These are phyloP conservation scores for Cunninghamia lanceolata DNA, from an alignment of 75 land plant genomes.

Conservation along the genomic window DNA sequence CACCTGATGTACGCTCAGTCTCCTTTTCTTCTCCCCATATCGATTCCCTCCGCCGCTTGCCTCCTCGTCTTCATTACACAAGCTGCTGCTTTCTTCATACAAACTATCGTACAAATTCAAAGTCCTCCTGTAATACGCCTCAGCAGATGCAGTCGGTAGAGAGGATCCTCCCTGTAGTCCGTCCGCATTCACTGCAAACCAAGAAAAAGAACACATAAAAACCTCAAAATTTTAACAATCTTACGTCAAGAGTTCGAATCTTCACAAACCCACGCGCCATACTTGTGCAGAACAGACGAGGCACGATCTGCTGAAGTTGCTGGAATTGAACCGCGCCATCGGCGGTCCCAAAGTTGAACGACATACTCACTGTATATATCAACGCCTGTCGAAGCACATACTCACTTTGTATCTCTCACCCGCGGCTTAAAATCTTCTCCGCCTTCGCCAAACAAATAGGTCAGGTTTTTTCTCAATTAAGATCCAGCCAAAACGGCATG, in stretches of 20 bases:
- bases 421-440: not conserved
- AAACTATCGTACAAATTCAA: not conserved
- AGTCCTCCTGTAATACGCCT: not conserved
- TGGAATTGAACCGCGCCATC: not conserved
- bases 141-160: not conserved
- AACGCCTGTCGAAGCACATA: not conserved
- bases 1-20: slow-evolving; percentile 10
- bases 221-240: not conserved
- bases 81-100: not conserved
- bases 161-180: not conserved
- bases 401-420: not conserved
- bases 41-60: not conserved
- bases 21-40: not conserved
- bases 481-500: not conserved
- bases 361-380: not conserved
- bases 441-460: not conserved
- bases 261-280: not conserved
- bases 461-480: not conserved
- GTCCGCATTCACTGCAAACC: not conserved
- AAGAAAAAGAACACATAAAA: not conserved
- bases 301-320: not conserved
- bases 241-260: not conserved
- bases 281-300: not conserved
- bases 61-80: not conserved
- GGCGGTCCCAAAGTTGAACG: slow-evolving; percentile 5